Conservation (phyloP, 192 early-diverging fungal species). For the Mortierella alpina region DNA sequence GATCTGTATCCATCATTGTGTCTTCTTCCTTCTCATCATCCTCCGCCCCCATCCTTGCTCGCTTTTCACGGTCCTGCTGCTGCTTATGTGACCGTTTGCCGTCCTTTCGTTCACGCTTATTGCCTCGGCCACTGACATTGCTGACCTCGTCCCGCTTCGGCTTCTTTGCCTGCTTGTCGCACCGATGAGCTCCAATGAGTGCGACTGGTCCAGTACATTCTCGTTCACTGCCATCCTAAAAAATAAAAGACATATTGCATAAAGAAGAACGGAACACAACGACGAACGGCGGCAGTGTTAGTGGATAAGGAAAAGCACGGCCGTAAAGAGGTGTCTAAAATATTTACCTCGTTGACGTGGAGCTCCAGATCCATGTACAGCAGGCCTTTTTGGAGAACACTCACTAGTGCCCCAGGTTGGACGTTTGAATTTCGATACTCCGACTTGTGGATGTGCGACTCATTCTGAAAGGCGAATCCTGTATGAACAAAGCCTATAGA, state of each 20-base stretch:
- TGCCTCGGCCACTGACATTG: slow-evolving; percentile 42
- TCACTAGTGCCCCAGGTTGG: slow-evolving; percentile 85
- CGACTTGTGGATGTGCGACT: slow-evolving; percentile 79
- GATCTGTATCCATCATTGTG: slow-evolving; percentile 48
- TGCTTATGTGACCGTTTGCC: slow-evolving; percentile 24
- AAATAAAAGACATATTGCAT: neutral
- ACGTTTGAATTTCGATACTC: slow-evolving; percentile 72
- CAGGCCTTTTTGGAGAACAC: slow-evolving; percentile 90
- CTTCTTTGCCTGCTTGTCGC: slow-evolving; percentile 63
- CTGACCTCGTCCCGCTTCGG: slow-evolving; percentile 47
- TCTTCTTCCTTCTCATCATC: slow-evolving; percentile 40
- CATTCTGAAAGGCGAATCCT: slow-evolving; percentile 86
- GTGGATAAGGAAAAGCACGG: neutral
- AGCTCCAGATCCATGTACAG: slow-evolving; percentile 91
- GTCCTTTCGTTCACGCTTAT: slow-evolving; percentile 60
- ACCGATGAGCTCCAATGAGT: slow-evolving; percentile 73
- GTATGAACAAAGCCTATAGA: slow-evolving; percentile 85
- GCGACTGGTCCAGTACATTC: slow-evolving; percentile 79
- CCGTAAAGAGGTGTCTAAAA: neutral
- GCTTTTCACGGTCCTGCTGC: slow-evolving; percentile 60
- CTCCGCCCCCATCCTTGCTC: slow-evolving; percentile 48
- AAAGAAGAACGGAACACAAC: neutral
- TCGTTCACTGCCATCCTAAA: slow-evolving; percentile 81
- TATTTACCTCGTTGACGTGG: slow-evolving; percentile 79
- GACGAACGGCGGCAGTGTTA: neutral